Evolutionary conservation across 108 stramenopile genomes (phyloP).

Genomic region (Cyclotella cryptica): DNA sequence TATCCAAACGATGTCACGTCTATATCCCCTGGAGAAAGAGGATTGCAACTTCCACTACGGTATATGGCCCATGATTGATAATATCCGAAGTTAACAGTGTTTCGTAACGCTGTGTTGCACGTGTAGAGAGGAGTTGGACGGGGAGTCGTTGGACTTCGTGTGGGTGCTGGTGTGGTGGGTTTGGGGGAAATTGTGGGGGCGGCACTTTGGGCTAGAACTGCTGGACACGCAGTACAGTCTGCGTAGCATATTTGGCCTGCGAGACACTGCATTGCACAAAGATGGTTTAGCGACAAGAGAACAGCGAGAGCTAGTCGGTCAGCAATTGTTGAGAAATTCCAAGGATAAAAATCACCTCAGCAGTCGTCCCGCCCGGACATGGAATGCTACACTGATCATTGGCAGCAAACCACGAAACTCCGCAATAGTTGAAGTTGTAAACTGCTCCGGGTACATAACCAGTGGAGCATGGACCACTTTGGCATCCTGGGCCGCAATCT

Average conservation of each 20-base stretch:
- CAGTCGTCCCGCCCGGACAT: conserved; percentile 10
- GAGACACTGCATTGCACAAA: conserved; percentile 15
- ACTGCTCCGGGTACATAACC: neutral
- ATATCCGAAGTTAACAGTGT: conserved; percentile 49
- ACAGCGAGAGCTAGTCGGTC: too few species aligned
- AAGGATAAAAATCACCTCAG: conserved; percentile 4
- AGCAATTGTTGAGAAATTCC: neutral
- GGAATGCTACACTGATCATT: conserved; percentile 16
- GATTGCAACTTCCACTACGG: conserved; percentile 31
- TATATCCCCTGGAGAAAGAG: conserved; percentile 20
- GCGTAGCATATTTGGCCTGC: conserved; percentile 24
- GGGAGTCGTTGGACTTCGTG: conserved; percentile 11
- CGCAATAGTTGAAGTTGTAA: conserved; percentile 35
- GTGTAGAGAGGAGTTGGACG: neutral
- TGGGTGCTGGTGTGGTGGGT: neutral
- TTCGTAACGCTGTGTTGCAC: neutral
- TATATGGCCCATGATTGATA: conserved; percentile 54
- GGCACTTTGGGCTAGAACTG: neutral
- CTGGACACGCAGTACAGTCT: conserved; percentile 26
- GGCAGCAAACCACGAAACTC: conserved; percentile 1
- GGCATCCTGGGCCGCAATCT: conserved; percentile 9
- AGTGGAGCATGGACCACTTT: conserved; percentile 12
- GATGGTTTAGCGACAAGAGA: neutral
- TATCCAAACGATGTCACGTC: conserved; percentile 41
- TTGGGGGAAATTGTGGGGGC: conserved; percentile 4